Evolutionary conservation across 495 filamentous ascomycete species (phyloP), one percentile per base, ranked within the genome.

Genomic region (Hypoxylon intermedium): DNA sequence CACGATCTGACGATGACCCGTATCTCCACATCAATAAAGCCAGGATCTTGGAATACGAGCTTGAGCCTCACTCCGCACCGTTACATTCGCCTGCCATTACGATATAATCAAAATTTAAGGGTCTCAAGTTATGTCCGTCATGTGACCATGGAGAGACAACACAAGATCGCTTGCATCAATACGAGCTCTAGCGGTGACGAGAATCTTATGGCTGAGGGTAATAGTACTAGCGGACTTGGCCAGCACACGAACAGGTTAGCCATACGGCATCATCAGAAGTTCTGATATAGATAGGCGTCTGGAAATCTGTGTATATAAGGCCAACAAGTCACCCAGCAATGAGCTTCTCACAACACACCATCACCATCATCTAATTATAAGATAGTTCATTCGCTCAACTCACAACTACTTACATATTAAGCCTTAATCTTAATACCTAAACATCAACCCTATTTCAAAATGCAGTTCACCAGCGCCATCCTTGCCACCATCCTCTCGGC

Each of bases 381-480:
- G 19, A 6, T 24, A 53, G n/a, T 53, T 37, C 46, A 46, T 13
- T 54, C 53, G 50, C 36, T 58, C 24, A 54, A 52, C 28, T 16
- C 13, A 43, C 21, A 24, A 16, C 37, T 9, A 54, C 21, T 13
- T 33, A 46, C 51, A 52, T 51, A 47, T 50, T 58, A 46, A 51
- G 33, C 13, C 23, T 40, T 54, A 42, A 26, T 46, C 42, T 43
- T 11, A 63, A 33, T 30, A 19, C 20, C 9, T 30, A 30, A 46
- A 6, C 15, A 50, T 48, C 33, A 63, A 61, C 38, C 37, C 26
- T 58, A 61, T 44, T 45, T 18, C 65, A 71, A 48, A 58, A 80
- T 80, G 77, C 74, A 79, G 63, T 60, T 79, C 73, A 69, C 69
- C 59, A 68, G 68, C 61, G 49, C 74, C 55, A 23, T 69, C 53